Conservation (phyloP, 805 yeast species). For the Kregervanrija delftensis region DNA sequence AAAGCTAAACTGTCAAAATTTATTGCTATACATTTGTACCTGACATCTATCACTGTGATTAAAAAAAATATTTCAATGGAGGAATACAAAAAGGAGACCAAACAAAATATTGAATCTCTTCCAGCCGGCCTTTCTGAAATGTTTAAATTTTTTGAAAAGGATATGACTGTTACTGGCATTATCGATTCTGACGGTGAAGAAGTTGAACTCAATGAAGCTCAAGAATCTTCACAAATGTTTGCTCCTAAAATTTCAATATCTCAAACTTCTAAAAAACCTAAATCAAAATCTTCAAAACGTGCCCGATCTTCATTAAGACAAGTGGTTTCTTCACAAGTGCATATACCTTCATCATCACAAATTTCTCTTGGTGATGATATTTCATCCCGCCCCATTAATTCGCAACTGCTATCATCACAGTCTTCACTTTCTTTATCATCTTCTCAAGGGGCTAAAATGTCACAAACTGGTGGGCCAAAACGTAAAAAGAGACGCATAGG, state of each 20-base stretch:
- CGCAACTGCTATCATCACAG: too few relatives aligned
- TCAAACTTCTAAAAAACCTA: neutral
- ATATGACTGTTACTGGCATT: constrained; percentile 8
- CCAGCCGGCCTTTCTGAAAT: neutral
- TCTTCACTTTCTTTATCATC: neutral
- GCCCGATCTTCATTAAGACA: too few relatives aligned
- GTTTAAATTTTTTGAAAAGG: constrained; percentile 8
- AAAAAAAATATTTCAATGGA: too few relatives aligned
- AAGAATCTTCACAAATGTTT: neutral
- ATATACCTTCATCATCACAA: too few relatives aligned
- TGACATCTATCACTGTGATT: too few relatives aligned
- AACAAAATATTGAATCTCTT: too few relatives aligned
- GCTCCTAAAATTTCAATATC: constrained; percentile 3
- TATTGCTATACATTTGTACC: too few relatives aligned
- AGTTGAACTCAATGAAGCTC: constrained; percentile 2
- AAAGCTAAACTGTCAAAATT: too few relatives aligned
- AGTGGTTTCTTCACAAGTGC: too few relatives aligned
- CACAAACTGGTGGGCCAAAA: constrained; percentile 1
- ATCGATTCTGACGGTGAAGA: constrained; percentile 3
- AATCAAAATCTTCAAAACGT: neutral
- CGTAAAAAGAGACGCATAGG: constrained; percentile 4
- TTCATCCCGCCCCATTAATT: too few relatives aligned
- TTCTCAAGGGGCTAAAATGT: neutral
- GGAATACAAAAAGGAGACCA: too few relatives aligned
- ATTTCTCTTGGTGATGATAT: too few relatives aligned